Evolutionary conservation across 2,329 filamentous ascomycete species (phyloP).

Genomic region (Trichoderma semiorbis): DNA sequence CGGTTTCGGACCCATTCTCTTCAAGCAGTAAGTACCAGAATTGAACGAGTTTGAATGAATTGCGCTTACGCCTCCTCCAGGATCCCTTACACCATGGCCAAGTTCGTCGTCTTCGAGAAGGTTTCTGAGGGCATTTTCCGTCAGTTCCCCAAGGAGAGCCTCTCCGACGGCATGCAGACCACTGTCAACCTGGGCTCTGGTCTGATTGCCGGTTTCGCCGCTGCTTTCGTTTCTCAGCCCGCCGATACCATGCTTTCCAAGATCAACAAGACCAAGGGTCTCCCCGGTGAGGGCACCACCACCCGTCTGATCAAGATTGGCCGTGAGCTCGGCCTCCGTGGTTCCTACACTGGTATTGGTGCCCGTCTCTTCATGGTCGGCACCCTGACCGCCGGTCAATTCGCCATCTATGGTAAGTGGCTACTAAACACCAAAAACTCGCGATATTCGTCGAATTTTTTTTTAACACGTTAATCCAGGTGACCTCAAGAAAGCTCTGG

Average conservation of each 20-base stretch:
- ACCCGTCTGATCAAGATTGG: slow-evolving; percentile 82
- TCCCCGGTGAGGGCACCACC: slow-evolving; percentile 79
- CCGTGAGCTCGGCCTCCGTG: slow-evolving; percentile 76
- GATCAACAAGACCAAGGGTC: slow-evolving; percentile 93
- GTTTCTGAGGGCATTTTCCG: slow-evolving; percentile 71
- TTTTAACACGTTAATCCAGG: not conserved
- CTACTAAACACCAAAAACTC: not conserved
- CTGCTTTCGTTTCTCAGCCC: slow-evolving; percentile 82
- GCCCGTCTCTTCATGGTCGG: slow-evolving; percentile 64
- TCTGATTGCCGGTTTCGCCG: slow-evolving; percentile 67
- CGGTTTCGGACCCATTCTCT: slow-evolving; percentile 82
- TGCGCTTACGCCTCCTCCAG: slow-evolving; percentile 38
- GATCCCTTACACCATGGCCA: slow-evolving; percentile 91
- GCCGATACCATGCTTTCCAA: slow-evolving; percentile 92
- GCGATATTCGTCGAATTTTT: too few species aligned
- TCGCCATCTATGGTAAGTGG: slow-evolving; percentile 73
- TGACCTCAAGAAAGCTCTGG: slow-evolving; percentile 64
- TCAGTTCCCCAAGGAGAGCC: slow-evolving; percentile 64
- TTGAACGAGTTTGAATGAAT: not conserved
- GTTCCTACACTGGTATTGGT: slow-evolving; percentile 77
- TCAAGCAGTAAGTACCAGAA: slow-evolving; percentile 43
- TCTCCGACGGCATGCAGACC: slow-evolving; percentile 69
- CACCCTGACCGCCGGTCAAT: slow-evolving; percentile 75
- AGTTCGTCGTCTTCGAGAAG: slow-evolving; percentile 94
- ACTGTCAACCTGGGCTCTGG: slow-evolving; percentile 68